Evolutionary conservation across 2,329 filamentous ascomycete species (phyloP).

Genomic region (Colletotrichum sansevieriae): DNA sequence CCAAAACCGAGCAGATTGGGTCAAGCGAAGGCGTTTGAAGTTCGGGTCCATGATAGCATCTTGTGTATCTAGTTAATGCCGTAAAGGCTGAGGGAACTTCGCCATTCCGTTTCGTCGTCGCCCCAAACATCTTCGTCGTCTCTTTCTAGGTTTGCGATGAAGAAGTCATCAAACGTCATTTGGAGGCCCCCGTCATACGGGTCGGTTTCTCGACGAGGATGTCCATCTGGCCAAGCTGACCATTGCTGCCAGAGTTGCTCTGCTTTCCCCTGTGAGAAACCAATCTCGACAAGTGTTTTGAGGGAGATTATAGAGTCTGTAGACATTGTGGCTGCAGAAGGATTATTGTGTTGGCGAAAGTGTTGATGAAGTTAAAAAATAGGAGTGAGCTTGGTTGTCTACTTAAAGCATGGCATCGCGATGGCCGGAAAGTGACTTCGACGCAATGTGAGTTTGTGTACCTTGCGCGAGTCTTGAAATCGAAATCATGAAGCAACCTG

Average conservation of each 20-base stretch:
- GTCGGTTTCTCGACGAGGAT: neutral
- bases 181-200: neutral
- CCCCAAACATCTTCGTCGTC: neutral
- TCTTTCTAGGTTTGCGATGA: neutral
- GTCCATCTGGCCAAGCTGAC: constrained; percentile 1
- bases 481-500: no score
- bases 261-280: neutral
- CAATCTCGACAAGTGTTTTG: neutral
- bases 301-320: neutral
- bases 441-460: no score
- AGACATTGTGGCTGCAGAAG: neutral
- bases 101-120: neutral
- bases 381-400: no score
- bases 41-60: constrained; percentile 1
- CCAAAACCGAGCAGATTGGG: neutral
- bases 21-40: neutral
- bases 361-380: no score
- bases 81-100: neutral
- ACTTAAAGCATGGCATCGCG: no score
- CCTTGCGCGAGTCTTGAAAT: no score
- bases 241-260: neutral
- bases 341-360: no score
- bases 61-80: neutral
- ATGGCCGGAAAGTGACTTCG: no score
- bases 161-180: neutral